A percentile compares a stretch with the other conserved stretches of the same genome.
Evolutionary conservation across 305 asterid genomes (phyloP).

Genomic region (Fraxinus sp.): DNA sequence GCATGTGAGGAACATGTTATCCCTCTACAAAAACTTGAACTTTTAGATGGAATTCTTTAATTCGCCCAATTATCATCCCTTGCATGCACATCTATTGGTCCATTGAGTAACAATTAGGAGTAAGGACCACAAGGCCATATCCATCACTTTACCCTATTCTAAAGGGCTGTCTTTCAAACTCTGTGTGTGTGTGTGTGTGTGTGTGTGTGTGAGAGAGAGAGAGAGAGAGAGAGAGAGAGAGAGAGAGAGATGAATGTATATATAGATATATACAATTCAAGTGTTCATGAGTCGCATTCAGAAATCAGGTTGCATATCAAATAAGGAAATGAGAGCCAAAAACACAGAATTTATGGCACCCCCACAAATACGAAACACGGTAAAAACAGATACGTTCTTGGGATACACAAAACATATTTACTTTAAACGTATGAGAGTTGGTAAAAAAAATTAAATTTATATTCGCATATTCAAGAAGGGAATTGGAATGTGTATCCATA

Average conservation of each 20-base stretch:
- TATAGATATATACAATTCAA: conserved; percentile 30
- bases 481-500: background rate
- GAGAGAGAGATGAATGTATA: background rate
- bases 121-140: conserved; percentile 26
- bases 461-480: background rate
- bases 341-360: background rate
- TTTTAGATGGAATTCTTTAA: background rate
- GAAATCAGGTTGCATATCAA: background rate
- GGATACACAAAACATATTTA: background rate
- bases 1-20: background rate
- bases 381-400: background rate
- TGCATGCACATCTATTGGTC: background rate
- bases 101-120: background rate
- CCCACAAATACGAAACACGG: background rate
- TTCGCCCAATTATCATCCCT: background rate
- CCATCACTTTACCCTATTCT: conserved; percentile 24
- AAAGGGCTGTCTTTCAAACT: conserved; percentile 24
- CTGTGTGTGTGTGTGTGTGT: background rate
- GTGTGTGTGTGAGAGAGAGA: background rate
- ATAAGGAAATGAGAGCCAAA: background rate
- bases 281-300: background rate
- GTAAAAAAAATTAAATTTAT: background rate
- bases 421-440: background rate
- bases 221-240: background rate
- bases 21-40: background rate